Evolutionary conservation across 805 yeast species (phyloP).

Genomic region (Candida alai): DNA sequence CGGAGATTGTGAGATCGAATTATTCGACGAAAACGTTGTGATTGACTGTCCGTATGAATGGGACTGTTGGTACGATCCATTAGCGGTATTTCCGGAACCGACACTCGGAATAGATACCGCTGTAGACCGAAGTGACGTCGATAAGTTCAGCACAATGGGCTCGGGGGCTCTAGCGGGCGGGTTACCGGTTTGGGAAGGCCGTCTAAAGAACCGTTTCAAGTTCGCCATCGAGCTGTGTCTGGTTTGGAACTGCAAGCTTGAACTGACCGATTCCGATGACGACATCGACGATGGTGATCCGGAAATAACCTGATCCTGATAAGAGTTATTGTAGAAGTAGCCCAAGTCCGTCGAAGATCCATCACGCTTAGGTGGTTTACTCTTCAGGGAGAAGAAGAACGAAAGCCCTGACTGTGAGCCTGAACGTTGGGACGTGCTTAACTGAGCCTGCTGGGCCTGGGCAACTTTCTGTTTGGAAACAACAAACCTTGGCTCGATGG

Average conservation of each 20-base stretch:
- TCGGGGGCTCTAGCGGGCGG: constrained; percentile 15
- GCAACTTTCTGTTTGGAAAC: constrained; percentile 74
- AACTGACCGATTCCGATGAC: constrained; percentile 32
- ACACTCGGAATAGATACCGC: constrained; percentile 8
- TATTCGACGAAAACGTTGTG: constrained; percentile 29
- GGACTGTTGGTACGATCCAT: constrained; percentile 12
- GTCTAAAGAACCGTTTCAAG: constrained; percentile 67
- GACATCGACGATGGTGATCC: constrained; percentile 32
- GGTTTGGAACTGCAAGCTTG: constrained; percentile 32
- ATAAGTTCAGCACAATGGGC: constrained; percentile 20
- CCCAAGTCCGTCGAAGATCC: constrained; percentile 40
- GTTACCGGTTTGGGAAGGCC: constrained; percentile 20
- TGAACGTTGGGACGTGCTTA: constrained; percentile 31
- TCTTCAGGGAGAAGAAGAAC: constrained; percentile 45
- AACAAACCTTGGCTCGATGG: constrained; percentile 82
- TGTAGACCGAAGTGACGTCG: constrained; percentile 22
- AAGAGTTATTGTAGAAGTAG: constrained; percentile 36
- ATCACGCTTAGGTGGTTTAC: constrained; percentile 25
- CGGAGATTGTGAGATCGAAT: constrained; percentile 35
- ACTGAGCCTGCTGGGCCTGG: constrained; percentile 43
- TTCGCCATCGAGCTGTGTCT: constrained; percentile 80
- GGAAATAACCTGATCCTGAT: constrained; percentile 21
- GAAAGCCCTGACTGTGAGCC: constrained; percentile 48
- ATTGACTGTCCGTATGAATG: constrained; percentile 20
- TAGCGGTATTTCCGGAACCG: constrained; percentile 7